Percentiles rank a stretch among this genome's conserved stretches.
Conservation (phyloP, 2,329 filamentous ascomycete species). For the Macroventuria anomochaeta region DNA sequence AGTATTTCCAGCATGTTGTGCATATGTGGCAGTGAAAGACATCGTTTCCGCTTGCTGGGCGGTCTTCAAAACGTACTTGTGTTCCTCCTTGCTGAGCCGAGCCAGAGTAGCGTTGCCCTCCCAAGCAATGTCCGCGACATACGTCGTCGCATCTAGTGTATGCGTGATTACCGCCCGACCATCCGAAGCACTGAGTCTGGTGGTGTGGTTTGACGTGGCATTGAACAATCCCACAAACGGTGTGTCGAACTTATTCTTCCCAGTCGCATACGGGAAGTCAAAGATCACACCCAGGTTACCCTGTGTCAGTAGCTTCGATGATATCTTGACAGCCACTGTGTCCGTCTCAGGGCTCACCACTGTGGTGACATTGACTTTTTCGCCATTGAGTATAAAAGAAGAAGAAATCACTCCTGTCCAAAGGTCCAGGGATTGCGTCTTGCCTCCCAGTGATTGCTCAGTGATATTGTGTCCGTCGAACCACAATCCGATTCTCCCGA, state of each 20-base stretch:
- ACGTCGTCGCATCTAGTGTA: conserved; percentile 2
- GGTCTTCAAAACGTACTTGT: conserved; percentile 7
- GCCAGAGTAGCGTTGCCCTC: not conserved
- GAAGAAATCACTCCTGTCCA: conserved; percentile 1
- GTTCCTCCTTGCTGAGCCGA: not conserved
- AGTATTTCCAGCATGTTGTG: not conserved
- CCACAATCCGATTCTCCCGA: conserved; percentile 57
- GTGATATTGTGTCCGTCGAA: conserved; percentile 52
- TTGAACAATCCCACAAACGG: conserved; percentile 62
- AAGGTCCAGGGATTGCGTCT: not conserved
- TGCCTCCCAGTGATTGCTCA: conserved; percentile 49
- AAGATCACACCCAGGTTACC: conserved; percentile 57
- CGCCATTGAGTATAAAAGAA: not conserved
- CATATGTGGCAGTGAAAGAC: not conserved
- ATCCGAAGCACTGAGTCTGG: conserved; percentile 37
- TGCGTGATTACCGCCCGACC: not conserved
- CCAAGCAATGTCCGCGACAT: not conserved
- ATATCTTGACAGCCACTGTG: not conserved
- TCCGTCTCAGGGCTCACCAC: conserved; percentile 1
- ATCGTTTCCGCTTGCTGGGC: not conserved
- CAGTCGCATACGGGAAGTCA: conserved; percentile 60
- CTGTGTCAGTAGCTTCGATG: conserved; percentile 31
- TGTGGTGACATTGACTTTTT: not conserved
- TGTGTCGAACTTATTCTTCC: conserved; percentile 60
- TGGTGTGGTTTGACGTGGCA: conserved; percentile 55